Evolutionary conservation across 306 rosid genomes (phyloP), one percentile per base, ranked within the genome.

Genomic region (Fragaria ananassa): DNA sequence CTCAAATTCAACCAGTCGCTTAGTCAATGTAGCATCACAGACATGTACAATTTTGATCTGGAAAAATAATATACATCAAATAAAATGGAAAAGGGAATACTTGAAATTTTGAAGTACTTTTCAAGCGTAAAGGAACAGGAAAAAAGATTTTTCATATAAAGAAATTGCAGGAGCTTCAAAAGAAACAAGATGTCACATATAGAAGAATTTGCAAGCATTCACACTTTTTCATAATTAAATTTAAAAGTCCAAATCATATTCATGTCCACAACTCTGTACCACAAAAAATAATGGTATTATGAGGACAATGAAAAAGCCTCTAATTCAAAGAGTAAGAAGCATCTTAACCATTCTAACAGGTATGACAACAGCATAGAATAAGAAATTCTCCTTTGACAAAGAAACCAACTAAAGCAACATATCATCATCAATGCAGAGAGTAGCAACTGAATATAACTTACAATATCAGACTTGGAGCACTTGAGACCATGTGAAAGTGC

Each of bases 1-100:
- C 91, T 94, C 98, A 69, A 91, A 94, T 79, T 94, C 97, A 18
- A 91, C 87, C 85, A 94, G 79, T 53, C 98, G 87, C 83, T 91
- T 94, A 11, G 90, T 88, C 88, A 94, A 83, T 62, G 95, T 94
- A 71, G 89, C 91, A 78, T 94, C 98, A 85, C 98, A 94, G 70
- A 94, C 87, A 85, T 91, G 97, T 37, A 91, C 96, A 23, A 91
- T 83, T 83, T 85, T 88, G 17, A 90, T 87, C 98, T 94, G 86
- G 73, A 56, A 74, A 31, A 78, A 70, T 17, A 72, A 29, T 56
- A 60, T 14, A 25, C 11, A 68, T 7, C 29, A 68, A 41, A 83
- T 45, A 1, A 70, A 54, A 39, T 35, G 62, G 12, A 25, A 31
- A 14, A 5, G 4, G 17, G 18, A 15, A 58, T 15, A 29, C 23